Percentiles rank a stretch among this genome's conserved stretches.
Evolutionary conservation across 805 yeast genomes (phyloP).

Genomic region (Debaryomyces tyrocola): DNA sequence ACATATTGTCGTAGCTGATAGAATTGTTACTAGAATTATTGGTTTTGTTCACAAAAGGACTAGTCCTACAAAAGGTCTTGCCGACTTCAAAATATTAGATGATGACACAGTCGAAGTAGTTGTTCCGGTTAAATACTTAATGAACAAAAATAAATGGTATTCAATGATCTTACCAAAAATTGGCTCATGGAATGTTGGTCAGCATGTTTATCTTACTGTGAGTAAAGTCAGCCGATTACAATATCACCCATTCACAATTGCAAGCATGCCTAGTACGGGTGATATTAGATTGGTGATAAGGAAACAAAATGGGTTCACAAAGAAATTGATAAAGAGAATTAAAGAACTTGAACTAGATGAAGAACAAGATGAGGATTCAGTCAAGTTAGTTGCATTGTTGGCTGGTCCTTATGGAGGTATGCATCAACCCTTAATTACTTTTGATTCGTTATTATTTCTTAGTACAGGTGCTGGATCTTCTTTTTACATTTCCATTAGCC

Average conservation of each 20-base stretch:
- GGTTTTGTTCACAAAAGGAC: conserved; percentile 29
- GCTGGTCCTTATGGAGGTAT: conserved; percentile 50
- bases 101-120: conserved; percentile 39
- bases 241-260: conserved; percentile 50
- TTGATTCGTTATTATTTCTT: conserved; percentile 40
- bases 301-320: conserved; percentile 44
- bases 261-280: conserved; percentile 37
- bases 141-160: conserved; percentile 24
- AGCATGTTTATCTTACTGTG: conserved; percentile 45
- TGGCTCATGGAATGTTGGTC: conserved; percentile 49
- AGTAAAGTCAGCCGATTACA: conserved; percentile 36
- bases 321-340: conserved; percentile 30
- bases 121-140: conserved; percentile 27
- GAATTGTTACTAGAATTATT: conserved; percentile 30
- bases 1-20: conserved; percentile 43
- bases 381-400: conserved; percentile 33
- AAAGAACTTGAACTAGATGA: conserved; percentile 12
- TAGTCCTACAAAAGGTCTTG: conserved; percentile 39
- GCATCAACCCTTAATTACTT: conserved; percentile 40
- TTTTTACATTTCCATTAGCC: conserved; percentile 46
- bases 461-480: conserved; percentile 50
- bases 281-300: conserved; percentile 42
- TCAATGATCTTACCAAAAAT: conserved; percentile 29
- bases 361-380: conserved; percentile 2
- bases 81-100: conserved; percentile 41